These are phyloP conservation scores for Fusarium protoensiforme DNA, from an alignment of 2,329 filamentous ascomycete genomes.

Conservation along the genomic window DNA sequence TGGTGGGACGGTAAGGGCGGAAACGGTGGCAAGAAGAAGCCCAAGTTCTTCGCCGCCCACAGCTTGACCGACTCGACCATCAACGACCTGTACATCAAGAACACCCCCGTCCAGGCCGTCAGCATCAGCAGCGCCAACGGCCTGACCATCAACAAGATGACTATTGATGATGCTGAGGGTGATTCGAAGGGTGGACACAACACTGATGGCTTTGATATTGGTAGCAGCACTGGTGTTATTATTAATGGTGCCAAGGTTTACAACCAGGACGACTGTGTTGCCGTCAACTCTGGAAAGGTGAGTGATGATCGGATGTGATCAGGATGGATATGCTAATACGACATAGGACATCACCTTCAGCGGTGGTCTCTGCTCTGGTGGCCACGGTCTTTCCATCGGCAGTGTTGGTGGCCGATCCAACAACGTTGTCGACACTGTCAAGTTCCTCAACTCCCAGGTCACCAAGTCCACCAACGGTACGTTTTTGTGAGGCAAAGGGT, in stretches of 20 bases:
- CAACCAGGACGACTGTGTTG: conserved; percentile 72
- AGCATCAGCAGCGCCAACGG: conserved; percentile 50
- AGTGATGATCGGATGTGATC: fast-evolving
- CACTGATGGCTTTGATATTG: conserved; percentile 70
- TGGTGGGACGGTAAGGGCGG: conserved; percentile 38
- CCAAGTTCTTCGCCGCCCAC: conserved; percentile 40
- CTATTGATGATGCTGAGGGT: conserved; percentile 52
- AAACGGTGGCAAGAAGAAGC: conserved; percentile 34
- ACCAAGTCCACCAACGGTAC: conserved; percentile 62
- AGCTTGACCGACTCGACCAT: conserved; percentile 46
- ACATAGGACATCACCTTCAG: conserved; percentile 56
- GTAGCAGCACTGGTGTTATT: conserved; percentile 58
- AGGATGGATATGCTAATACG: neutral
- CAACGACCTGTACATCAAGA: conserved; percentile 52
- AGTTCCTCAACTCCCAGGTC: conserved; percentile 60
- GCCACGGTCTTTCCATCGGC: conserved; percentile 56
- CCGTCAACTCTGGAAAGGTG: conserved; percentile 62
- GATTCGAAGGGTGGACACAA: conserved; percentile 57
- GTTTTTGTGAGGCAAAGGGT: neutral
- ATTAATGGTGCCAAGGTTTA: conserved; percentile 65
- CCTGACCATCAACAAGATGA: conserved; percentile 51
- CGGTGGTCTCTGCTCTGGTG: conserved; percentile 55
- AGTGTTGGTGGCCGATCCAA: conserved; percentile 58
- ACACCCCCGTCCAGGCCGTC: conserved; percentile 56
- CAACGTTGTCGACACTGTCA: conserved; percentile 63